Evolutionary conservation across 306 rosid species (phyloP).

Genomic region (Casuarina glauca): DNA sequence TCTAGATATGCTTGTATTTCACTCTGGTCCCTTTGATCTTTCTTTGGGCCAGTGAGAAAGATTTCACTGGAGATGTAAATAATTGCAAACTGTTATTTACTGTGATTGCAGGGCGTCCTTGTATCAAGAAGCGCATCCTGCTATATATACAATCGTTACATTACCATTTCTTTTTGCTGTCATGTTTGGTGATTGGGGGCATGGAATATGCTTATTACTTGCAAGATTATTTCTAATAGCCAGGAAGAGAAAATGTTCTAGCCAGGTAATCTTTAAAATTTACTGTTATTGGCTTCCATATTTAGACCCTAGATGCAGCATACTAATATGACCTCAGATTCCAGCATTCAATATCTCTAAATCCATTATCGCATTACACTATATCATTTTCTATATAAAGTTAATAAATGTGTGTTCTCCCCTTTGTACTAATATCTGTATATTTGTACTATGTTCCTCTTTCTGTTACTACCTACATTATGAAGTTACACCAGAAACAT

Average conservation of each 20-base stretch:
- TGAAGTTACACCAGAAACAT: neutral
- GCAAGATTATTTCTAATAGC: conserved; percentile 67
- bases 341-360: neutral
- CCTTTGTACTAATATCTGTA: neutral
- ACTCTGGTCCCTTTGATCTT: conserved; percentile 9
- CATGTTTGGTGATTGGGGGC: conserved; percentile 99
- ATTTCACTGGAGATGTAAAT: neutral
- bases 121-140: conserved; percentile 98
- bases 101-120: conserved; percentile 78
- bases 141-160: conserved; percentile 78
- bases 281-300: neutral
- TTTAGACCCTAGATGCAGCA: neutral
- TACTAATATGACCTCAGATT: neutral
- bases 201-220: conserved; percentile 88
- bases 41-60: neutral
- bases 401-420: neutral
- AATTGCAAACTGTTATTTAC: conserved; percentile 13
- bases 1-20: neutral
- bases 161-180: conserved; percentile 99
- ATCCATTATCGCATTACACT: neutral
- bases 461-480: neutral
- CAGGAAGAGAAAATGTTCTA: conserved; percentile 78
- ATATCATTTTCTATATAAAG: neutral
- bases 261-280: conserved; percentile 60
- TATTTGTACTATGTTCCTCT: neutral